Conservation (phyloP, 2,329 filamentous ascomycete genomes). For the Capronia epimyces region DNA sequence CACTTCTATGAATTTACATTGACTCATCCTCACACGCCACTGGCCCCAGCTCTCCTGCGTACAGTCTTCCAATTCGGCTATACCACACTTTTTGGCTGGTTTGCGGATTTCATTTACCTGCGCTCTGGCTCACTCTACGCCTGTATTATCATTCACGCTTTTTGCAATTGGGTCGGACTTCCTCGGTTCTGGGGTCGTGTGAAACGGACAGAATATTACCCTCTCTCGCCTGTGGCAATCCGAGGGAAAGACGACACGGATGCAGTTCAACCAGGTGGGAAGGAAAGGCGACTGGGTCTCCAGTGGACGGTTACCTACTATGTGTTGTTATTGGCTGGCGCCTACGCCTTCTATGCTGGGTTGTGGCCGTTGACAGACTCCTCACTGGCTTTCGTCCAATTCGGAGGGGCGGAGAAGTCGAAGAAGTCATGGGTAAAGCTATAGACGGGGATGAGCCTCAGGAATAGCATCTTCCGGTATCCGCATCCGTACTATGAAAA, state of each 20-base stretch:
- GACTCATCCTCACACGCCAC: slow-evolving; percentile 65
- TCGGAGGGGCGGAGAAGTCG: slow-evolving; percentile 1
- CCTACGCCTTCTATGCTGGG: slow-evolving; percentile 62
- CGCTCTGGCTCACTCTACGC: slow-evolving; percentile 76
- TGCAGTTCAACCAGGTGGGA: slow-evolving; percentile 27
- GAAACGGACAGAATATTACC: slow-evolving; percentile 44
- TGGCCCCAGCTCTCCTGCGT: slow-evolving; percentile 59
- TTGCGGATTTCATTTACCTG: slow-evolving; percentile 81
- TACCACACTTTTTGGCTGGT: slow-evolving; percentile 89
- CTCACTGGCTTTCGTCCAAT: slow-evolving; percentile 33
- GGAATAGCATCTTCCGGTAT: too few relatives aligned
- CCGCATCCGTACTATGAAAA: not conserved
- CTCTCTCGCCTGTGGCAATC: slow-evolving; percentile 19
- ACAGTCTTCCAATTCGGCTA: slow-evolving; percentile 81
- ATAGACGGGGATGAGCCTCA: not conserved
- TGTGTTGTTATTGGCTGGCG: slow-evolving; percentile 64
- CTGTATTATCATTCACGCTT: slow-evolving; percentile 70
- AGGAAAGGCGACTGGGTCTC: slow-evolving; percentile 36
- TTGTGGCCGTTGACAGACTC: slow-evolving; percentile 67
- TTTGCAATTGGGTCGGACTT: slow-evolving; percentile 90
- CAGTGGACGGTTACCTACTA: slow-evolving; percentile 78
- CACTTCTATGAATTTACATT: slow-evolving; percentile 93
- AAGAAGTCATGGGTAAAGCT: slow-evolving; percentile 1
- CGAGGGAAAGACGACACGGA: slow-evolving; percentile 40
- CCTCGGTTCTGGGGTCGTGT: slow-evolving; percentile 80